Evolutionary conservation across 345 rosid genomes (phyloP), one percentile per base, ranked within the genome.

Genomic region (Reutealis trisperma): DNA sequence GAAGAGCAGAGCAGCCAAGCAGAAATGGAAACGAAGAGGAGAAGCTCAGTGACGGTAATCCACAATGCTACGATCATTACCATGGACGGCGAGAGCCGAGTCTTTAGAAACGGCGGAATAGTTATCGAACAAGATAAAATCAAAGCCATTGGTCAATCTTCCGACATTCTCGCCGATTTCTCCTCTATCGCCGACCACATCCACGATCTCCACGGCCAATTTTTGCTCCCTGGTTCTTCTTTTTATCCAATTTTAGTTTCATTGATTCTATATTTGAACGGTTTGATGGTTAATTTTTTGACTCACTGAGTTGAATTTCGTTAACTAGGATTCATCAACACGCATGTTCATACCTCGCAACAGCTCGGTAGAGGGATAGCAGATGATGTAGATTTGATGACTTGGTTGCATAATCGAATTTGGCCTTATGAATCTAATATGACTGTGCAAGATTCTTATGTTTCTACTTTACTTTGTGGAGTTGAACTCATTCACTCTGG

Each of bases 391-490:
- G 90, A 86, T 73, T 67, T 91, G 72, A 80, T 89, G 85, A 89
- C 95, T 0, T 91, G 91, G 93, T 63, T 89, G 75, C 95, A 91
- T 72, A 68, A 64, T 52, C 87, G 93, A 59, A 88, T 91, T 62
- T 91, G 95, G 95, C 95, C 93, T 27, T 91, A 88, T 63, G 95
- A 91, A 74, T 83, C 93, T 49, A 79, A 73, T 74, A 91, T 91
- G 91, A 89, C 93, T 15, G 83, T 86, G 77, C 84, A 77, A 30
- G 95, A 91, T 70, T 91, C 95, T 58, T 89, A 87, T 76, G 42
- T 91, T 63, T 91, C 95, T 37, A 82, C 93, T 61, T 74, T 91
- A 58, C 89, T 91, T 8, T 89, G 95, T 34, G 93, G 95, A 60
- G 79, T 91, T 42, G 91, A 91, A 70, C 91, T 91, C 66, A 87